Percentiles rank a stretch among this genome's conserved stretches.
Conservation (phyloP, 2,329 filamentous ascomycete genomes). For the Paecilomyces variotii region DNA sequence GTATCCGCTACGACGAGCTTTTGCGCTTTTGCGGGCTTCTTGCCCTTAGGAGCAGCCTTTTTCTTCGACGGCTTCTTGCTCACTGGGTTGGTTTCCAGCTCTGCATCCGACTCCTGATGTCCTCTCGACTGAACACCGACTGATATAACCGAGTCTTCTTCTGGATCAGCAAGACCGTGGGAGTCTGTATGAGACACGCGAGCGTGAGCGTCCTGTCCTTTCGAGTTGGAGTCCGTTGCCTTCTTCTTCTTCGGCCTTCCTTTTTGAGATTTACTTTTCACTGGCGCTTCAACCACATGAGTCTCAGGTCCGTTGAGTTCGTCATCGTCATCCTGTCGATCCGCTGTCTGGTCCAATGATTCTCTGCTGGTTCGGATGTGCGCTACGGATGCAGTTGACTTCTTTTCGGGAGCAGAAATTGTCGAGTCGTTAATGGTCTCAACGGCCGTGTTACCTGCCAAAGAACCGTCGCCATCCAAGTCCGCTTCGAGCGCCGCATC, state of each 20-base stretch:
- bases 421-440: conserved; percentile 10
- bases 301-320: conserved; percentile 4
- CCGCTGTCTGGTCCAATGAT: conserved; percentile 7
- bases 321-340: conserved; percentile 6
- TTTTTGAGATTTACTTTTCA: conserved; percentile 10
- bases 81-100: conserved; percentile 11
- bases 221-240: conserved; percentile 15
- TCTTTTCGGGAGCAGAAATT: conserved; percentile 23
- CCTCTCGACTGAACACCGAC: conserved; percentile 22
- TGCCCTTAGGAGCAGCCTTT: conserved; percentile 20
- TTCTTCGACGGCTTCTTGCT: conserved; percentile 20
- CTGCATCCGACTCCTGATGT: conserved; percentile 22
- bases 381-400: conserved; percentile 13
- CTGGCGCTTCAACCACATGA: conserved; percentile 7
- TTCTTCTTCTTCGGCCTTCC: conserved; percentile 17
- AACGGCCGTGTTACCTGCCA: not conserved
- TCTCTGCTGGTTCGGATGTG: conserved; percentile 1
- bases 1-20: conserved; percentile 1
- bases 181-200: not conserved
- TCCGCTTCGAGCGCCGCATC: conserved; percentile 39
- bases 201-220: conserved; percentile 9
- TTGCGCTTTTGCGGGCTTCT: conserved; percentile 21
- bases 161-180: conserved; percentile 6
- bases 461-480: conserved; percentile 45
- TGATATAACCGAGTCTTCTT: conserved; percentile 21